Conservation (phyloP, 2,329 filamentous ascomycete species). For the Fusarium oligoseptatum region DNA sequence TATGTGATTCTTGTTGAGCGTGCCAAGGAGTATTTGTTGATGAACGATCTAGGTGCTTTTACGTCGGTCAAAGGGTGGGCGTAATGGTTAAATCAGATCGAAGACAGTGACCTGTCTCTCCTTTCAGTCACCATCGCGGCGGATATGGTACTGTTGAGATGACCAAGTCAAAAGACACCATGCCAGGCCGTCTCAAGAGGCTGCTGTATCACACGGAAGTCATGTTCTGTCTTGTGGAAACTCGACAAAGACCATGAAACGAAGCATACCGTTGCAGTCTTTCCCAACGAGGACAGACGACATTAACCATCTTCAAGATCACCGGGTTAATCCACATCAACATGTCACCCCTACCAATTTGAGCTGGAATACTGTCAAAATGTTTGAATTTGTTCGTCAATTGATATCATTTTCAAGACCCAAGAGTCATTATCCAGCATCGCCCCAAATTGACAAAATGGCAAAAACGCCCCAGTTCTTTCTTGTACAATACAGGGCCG, state of each 20-base stretch:
- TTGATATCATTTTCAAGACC: constrained; percentile 32
- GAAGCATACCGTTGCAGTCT: background rate
- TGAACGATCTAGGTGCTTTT: background rate
- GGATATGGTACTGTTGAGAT: background rate
- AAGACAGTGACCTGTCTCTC: background rate
- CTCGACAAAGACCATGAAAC: background rate
- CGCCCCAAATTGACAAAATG: constrained; percentile 31
- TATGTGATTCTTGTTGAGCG: background rate
- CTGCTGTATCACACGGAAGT: background rate
- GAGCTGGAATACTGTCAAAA: background rate
- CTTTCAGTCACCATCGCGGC: background rate
- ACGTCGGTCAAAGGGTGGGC: background rate
- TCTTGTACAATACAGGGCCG: constrained; percentile 29
- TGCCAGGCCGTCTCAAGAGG: background rate
- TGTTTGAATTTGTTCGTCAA: constrained; percentile 9
- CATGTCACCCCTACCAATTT: background rate
- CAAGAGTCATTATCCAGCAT: constrained; percentile 32
- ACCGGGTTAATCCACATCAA: background rate
- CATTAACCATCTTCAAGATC: background rate
- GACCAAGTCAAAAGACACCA: background rate
- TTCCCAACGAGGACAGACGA: background rate
- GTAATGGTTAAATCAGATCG: background rate
- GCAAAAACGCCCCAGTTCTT: constrained; percentile 38
- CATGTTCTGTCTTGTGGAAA: background rate
- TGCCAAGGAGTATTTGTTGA: background rate